A percentile compares a stretch with the other conserved stretches of the same genome.
Conservation (phyloP, 2,329 filamentous ascomycete species). For the Trichocomaceae sp. region DNA sequence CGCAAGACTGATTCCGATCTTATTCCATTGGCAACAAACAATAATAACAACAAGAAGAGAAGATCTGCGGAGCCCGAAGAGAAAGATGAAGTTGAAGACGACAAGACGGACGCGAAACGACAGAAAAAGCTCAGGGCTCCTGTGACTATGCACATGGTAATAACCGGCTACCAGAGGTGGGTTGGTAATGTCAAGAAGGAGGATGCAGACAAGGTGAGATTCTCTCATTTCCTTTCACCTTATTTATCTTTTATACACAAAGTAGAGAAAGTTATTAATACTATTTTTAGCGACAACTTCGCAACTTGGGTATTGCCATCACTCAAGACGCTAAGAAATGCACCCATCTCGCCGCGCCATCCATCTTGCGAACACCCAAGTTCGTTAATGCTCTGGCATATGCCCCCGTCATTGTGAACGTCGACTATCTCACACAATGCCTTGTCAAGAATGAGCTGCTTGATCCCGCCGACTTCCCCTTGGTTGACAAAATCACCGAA, state of each 20-base stretch:
- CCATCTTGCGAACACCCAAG: constrained; percentile 83
- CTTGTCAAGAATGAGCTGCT: constrained; percentile 63
- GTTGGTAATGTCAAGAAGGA: constrained; percentile 65
- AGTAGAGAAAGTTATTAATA: constrained; percentile 5
- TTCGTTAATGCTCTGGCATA: constrained; percentile 83
- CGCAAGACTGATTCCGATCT: constrained; percentile 39
- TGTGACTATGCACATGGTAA: constrained; percentile 66
- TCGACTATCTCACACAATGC: constrained; percentile 70
- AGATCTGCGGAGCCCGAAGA: constrained; percentile 42
- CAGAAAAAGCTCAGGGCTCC: constrained; percentile 56
- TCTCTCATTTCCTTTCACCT: constrained; percentile 10
- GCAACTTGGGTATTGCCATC: constrained; percentile 74
- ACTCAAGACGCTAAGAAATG: constrained; percentile 68
- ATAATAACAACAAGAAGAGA: constrained; percentile 41
- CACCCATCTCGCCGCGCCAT: constrained; percentile 80
- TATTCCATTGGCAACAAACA: constrained; percentile 21
- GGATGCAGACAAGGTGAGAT: constrained; percentile 70
- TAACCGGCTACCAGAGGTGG: constrained; percentile 84
- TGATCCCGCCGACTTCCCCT: constrained; percentile 56
- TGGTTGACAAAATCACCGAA: constrained; percentile 69
- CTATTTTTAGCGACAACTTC: constrained; percentile 61
- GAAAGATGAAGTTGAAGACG: constrained; percentile 41
- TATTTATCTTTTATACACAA: background rate
- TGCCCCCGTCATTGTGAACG: constrained; percentile 69
- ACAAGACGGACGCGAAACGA: constrained; percentile 54